Base-by-base conservation (phyloP, 2,329 filamentous ascomycete genomes). In the Diaporthe helianthi region DNA sequence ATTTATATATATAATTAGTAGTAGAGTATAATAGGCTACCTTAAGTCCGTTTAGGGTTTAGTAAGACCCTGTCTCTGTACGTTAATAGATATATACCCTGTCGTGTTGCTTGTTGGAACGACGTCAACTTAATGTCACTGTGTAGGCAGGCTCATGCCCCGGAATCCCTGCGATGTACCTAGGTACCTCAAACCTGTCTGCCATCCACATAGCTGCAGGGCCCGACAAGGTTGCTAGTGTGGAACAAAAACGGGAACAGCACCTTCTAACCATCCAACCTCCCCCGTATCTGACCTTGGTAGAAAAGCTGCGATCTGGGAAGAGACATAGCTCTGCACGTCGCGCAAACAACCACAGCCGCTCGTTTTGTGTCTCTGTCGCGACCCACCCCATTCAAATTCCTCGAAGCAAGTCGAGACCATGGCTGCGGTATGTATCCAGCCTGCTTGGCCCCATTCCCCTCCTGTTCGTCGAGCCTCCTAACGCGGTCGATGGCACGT, bases 401-500 rank as follows among this genome's bases (percentile, higher is more conserved):
- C 44, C 44, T 67, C 26, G 52, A 67, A 67, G 52, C 31, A 67
- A 49, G 44, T 55, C 65, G 36, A 67, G 44, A 67, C 47, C 67
- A 71, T 71, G 69, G 69, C 69, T 69, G 69, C 69, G 47, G 69
- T 71, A 69, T 78, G 44, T 26, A 7, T 47, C 64, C 29, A 49
- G 29, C 44, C 4, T 52, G 33, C 33, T n/a, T 15, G 33, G 26
- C 31, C 55, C 36, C 17, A 46, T 10, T 54, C 29, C 60, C 4
- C 67, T 46, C 46, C 49, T 69, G 41, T 49, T 58, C 47, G 41
- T 24, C 7, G 29, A 26, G 19, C 19, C 24, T 19, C 51, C 46
- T 49, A 41, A 61, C 54, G 52, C 67, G 63, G 33, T 65, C 54
- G 19, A 26, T 63, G 55, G 61, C 29, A 69, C 71, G 58, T 73